Evolutionary conservation across 1,284 basidiomycete genomes (phyloP), one percentile per base, ranked within the genome.

Genomic region (Stygiomarasmius scandens): DNA sequence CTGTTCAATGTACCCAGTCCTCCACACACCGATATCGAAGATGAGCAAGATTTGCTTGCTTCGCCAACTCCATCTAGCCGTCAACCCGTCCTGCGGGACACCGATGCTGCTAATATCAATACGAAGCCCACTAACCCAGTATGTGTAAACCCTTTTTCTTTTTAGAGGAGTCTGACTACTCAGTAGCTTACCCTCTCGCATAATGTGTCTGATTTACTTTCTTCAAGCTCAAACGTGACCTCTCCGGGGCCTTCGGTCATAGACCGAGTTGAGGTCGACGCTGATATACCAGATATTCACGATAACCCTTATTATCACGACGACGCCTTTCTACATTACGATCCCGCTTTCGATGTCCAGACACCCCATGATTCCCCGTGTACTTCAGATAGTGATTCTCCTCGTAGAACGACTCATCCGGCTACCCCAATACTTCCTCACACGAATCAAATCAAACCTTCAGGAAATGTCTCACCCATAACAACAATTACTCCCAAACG

Each of bases 301-400:
- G n/a, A 55, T 32, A 46, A 54, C 32, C 29, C 43, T 20, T 24
- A 47, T 55, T n/a, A 52, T 51, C 41, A 41, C 8, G 55, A 51
- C 57, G 69, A 71, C 60, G 72, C 70, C 20, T 73, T 69, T 62
- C 59, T 78, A 32, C 74, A 76, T 65, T 78, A 71, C 61, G 68
- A 72, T 36, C 71, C 74, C 14, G 43, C 41, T n/a, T 52, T 53
- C 46, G 52, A 49, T 41, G 51, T 22, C 24, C 23, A 27, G 22
- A 29, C 46, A 12, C 23, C 22, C 22, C 27, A 47, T 10, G 27
- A 24, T 5, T 47, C 46, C 19, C 46, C 8, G 2, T 14, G 8
- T 10, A 5, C 46, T 27, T 27, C 12, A 24, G 22, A 20, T 16
- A 14, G 4, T 47, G 29, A 32, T 32, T 12, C 29, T 32, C 12